phyloP scores from a whole-genome alignment of 2,329 filamentous ascomycete species.

The Ambrosiella cleistominuta region DNA sequence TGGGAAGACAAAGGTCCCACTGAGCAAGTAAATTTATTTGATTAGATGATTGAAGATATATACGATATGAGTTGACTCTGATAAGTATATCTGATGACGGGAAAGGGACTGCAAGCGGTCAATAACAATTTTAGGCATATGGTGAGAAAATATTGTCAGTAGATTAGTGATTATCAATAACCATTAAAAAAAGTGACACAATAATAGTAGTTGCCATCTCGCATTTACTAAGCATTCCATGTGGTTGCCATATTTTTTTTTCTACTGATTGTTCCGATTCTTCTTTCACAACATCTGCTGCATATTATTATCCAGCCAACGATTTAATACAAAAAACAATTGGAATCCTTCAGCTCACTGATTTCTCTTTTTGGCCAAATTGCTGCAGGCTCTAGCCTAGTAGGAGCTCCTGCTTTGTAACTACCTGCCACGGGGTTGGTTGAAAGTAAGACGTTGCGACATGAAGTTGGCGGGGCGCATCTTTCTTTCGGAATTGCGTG shows the following conservation, averaged over 20 bases:
- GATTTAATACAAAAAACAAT: not conserved
- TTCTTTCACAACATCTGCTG: not conserved
- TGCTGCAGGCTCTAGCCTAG: not conserved
- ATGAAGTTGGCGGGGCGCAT: slow-evolving; percentile 9
- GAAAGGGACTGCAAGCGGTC: no score
- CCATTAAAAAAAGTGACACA: not conserved
- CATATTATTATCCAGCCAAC: not conserved
- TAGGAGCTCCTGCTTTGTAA: slow-evolving; percentile 9
- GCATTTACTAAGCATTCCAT: not conserved
- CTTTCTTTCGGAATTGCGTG: slow-evolving; percentile 13
- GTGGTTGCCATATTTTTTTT: not conserved
- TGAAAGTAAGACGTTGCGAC: not conserved
- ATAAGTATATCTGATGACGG: no score
- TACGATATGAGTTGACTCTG: not conserved
- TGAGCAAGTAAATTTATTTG: not conserved
- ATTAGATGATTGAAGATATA: not conserved
- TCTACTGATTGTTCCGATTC: not conserved
- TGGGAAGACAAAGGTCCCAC: not conserved
- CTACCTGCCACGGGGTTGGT: slow-evolving; percentile 8
- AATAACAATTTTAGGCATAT: not conserved
- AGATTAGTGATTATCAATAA: not conserved
- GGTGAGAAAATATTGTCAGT: not conserved
- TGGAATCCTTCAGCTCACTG: not conserved
- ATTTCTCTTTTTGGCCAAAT: slow-evolving; percentile 1
- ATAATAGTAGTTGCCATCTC: not conserved